Base-by-base conservation (phyloP, 495 filamentous ascomycete genomes). In the Hypoxylon rickii region DNA sequence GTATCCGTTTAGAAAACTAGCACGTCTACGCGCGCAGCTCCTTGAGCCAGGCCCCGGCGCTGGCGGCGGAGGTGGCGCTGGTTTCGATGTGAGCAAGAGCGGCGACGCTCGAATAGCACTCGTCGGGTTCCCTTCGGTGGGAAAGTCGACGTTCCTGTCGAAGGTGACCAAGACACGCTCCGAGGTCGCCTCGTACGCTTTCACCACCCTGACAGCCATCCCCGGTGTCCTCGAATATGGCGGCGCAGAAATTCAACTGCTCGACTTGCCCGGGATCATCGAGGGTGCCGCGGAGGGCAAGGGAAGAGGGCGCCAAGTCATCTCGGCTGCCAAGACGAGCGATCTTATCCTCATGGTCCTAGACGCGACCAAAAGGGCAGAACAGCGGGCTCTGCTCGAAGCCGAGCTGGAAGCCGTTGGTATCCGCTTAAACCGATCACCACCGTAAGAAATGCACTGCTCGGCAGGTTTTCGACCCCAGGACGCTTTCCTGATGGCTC, bases 121-220 rank as follows among this genome's bases (percentile, higher is more conserved):
- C 12, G 95, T 99, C 44, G 95, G 95, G 34, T 97, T 99, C 59
- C 95, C 95, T 0, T 99, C 95, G 1, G 95, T 99, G 38, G 95
- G 95, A 65, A 99, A 99, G 76, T 99, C 95, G 7, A 99, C 95
- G 0, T 97, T 99, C 65, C 74, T 99, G 21, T 97, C 95, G 51
- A 97, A 99, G 68, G 96, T 99, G 73, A 99, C 95, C 48, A 97
- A 97, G 72, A 99, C 95, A 20, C 95, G 91, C 70, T 94, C 90
- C 57, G 94, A 96, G 70, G 90, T 97, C 24, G 95, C 95, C 2
- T 88, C 94, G 0, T 99, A 99, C 72, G 87, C 91, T 49, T 99
- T 99, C 83, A 99, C 95, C 3, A 99, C 95, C 0, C 77, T 99
- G 18, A 99, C 95, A 1, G 95, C 95, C 11, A 99, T 99, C 55